Percentiles rank a stretch among this genome's conserved stretches.
Conservation (phyloP, 2,329 filamentous ascomycete genomes). For the Rosellinia necatrix region DNA sequence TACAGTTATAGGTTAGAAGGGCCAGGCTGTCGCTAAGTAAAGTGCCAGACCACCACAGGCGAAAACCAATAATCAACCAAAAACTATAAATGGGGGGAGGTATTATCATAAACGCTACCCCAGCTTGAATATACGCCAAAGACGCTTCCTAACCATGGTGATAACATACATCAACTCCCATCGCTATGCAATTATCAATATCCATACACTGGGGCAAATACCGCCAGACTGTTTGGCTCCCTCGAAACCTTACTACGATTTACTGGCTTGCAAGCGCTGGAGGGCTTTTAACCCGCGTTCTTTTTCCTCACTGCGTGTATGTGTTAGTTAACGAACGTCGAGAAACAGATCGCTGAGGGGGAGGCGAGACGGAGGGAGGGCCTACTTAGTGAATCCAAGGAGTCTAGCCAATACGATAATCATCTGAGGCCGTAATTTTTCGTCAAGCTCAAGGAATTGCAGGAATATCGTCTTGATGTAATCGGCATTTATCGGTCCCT, state of each 20-base stretch:
- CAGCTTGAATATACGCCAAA: background rate
- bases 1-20: too few relatives aligned
- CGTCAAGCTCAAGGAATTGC: conserved; percentile 82
- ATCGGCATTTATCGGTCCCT: too few relatives aligned
- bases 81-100: too few relatives aligned
- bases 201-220: conserved; percentile 14
- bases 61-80: background rate
- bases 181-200: conserved; percentile 32
- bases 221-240: background rate
- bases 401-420: conserved; percentile 79
- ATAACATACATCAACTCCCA: conserved; percentile 19
- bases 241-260: conserved; percentile 23
- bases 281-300: conserved; percentile 86
- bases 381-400: conserved; percentile 76
- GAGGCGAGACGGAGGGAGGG: background rate
- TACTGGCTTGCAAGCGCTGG: conserved; percentile 46
- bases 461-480: conserved; percentile 83
- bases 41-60: too few relatives aligned
- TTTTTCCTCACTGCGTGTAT: conserved; percentile 64
- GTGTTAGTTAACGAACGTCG: conserved; percentile 28
- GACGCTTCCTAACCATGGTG: background rate
- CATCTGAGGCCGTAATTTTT: conserved; percentile 73
- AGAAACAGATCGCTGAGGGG: background rate
- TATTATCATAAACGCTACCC: background rate
- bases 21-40: too few relatives aligned